Evolutionary conservation across 2,329 filamentous ascomycete genomes (phyloP), one percentile per base, ranked within the genome.

Genomic region (Pleoardoris graminearum): DNA sequence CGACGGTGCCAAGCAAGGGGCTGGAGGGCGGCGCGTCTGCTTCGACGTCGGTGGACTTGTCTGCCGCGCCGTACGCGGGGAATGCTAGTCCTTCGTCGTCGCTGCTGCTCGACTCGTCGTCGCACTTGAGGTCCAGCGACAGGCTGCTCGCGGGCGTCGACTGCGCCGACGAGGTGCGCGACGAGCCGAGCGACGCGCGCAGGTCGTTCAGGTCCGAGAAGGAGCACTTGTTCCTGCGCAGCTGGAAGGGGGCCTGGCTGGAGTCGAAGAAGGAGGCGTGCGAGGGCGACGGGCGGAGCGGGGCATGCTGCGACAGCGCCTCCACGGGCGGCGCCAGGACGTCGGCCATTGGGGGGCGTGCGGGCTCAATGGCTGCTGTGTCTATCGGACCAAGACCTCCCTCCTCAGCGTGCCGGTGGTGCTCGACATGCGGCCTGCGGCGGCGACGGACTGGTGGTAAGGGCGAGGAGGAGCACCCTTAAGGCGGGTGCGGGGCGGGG

Each of bases 111-210:
- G 33, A 47, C 33, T 47, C 65, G 50, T 68, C 68, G 53, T 85
- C 82, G 62, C 77, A 81, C 53, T 82, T 81, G 41, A 80, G 82
- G 49, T 82, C 80, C 49, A 88, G 73, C 11, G 85, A 88, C 49
- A 86, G 73, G 60, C 82, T 87, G 62, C 84, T 86, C 16, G 82
- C 80, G 4, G 85, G 82, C 3, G 85, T 88, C 2, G 86, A 87
- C 21, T 79, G 77, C 66, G 80, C 83, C 1, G 85, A 86, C 4
- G 80, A 79, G 50, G 66, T 80, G 45, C 68, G 67, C 23, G 72
- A 74, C 39, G 73, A 62, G 29, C 64, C 60, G 47, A 70, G 57
- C 22, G 72, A 70, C 23, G 70, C 60, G 58, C 60, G 69, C 59
- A 75, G 66, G 57, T 76, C 73, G 52, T 67, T 61, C 38, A 75